Evolutionary conservation across 345 rosid genomes (phyloP), one percentile per base, ranked within the genome.

Genomic region (Pugionium dolabratum): DNA sequence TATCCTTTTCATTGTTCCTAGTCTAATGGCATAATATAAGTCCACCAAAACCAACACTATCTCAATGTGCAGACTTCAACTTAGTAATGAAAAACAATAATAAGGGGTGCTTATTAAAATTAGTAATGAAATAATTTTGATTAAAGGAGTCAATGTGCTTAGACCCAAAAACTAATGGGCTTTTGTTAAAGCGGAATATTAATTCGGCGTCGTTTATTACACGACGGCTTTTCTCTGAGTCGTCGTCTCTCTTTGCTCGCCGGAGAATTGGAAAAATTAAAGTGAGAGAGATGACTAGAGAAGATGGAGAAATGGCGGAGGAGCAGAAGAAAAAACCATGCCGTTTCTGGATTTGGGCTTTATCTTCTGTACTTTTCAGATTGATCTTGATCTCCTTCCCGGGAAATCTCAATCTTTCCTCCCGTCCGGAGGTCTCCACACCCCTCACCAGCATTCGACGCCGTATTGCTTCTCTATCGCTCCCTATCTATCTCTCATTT

Each of bases 371-470:
- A 11, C 0, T 78, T 25, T 70, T 83, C 73, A 62, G 95, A 64
- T 78, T 82, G 9, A 52, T 82, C 8, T 80, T 90, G 54, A 77
- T 86, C 47, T 83, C 77, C 58, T 85, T 83, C 79, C 79, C 84
- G 1, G 69, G 71, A 57, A 79, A 78, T 66, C 93, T 90, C 68
- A 81, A 82, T 54, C 78, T 92, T 45, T 80, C 93, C 57, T 84
- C 92, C 25, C 95, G 99, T 36, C 97, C 97, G 18, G 99, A 94
- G 78, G 84, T 88, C 82, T 83, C 99, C 57, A 90, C 97, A 26
- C 99, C 99, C 56, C 86, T 94, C 80, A 84, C 92, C 81, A 83
- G 92, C 83, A 75, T 94, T 54, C 96, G 95, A 59, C 99, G 99
- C 83, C 76, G 99, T 94, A 89, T 34, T 2, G 27, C 42, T 69